Evolutionary conservation across 345 rosid genomes (phyloP), one percentile per base, ranked within the genome.

Genomic region (Rhizophora mangle): DNA sequence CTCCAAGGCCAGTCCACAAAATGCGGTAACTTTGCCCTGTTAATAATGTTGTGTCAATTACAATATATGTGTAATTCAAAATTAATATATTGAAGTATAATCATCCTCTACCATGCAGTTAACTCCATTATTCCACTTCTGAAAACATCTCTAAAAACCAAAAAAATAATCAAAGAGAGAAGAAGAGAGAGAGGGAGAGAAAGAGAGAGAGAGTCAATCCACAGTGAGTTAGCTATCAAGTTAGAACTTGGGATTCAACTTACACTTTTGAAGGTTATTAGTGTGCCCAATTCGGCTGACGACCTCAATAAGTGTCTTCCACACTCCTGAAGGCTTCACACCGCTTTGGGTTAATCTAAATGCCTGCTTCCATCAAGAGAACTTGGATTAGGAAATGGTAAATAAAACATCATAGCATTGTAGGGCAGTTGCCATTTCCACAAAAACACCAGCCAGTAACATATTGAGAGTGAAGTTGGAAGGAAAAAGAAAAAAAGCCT

Each of bases 1-100:
- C 95, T 74, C 99, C 96, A 83, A 95, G 86, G 78, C 99, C 99
- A 53, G 92, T 88, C 96, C 96, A 92, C 26, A 95, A 84, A 51
- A 81, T 36, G n/a, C 97, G 89, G 67, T 92, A 95, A 30, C 85
- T 81, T 84, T 81, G 88, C 72, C 79, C 97, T 95, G 86, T 61
- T 49, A 36, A 20, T 18, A 30, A 21, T 16, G 64, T 30, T 13
- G 16, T 4, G 6, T 37, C 49, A 62, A 3, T 21, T 13, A 37
- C 6, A 29, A 68, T 29, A 24, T 22, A 22, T 34, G 60, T 29
- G 2, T 3, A 13, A 29, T 21, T 13, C 16, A 16, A 26, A 21
- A 46, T 32, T 7, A 54, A 55, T 5, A 20, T 7, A 34, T 15
- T 7, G 3, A 37, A 21, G 3, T 30, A 29, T 11, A 68, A 9